Evolutionary conservation across 768 basidiomycete species (phyloP), one percentile per base, ranked within the genome.

Genomic region (Flagelloscypha sp.): DNA sequence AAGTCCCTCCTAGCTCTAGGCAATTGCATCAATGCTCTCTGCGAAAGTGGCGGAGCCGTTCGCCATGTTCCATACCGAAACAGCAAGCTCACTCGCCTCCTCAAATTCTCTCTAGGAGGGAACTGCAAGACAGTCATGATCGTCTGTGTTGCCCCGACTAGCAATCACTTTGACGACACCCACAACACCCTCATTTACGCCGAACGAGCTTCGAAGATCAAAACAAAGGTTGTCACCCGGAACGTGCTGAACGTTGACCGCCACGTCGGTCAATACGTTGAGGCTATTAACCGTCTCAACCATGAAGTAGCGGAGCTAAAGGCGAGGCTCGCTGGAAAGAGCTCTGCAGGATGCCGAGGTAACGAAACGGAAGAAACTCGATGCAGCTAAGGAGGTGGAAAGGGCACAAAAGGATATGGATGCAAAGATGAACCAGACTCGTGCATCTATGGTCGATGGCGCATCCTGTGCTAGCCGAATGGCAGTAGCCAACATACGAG

Each of bases 91-190:
- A 99, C 95, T 1, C 85, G 95, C 27, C 62, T 98, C 29, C 81
- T 98, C 53, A 98, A 97, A 59, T 97, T 97, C 66, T 93, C 94
- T 1, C 75, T 98, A 31, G 94, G 94, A 1, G 95, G 95, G 5
- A 98, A 98, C 58, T 99, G 95, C 74, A 89, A 94, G 62, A 99
- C 95, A 1, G 92, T 95, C 53, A 99, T 98, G 95, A 89, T 97
- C 44, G 94, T 98, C 42, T 98, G 95, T 55, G 70, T 99, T 30
- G 92, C 92, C 1, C 95, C 95, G 2, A 90, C 92, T 4, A 92
- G 90, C 24, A 74, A 74, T 24, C 92, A 99, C 61, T 95, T 97
- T 55, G 95, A 98, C 52, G 95, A 99, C 56, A 98, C 95, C 21
- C 90, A 95, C 55, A 99, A 99, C 55, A 98, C 95, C 2, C 80